Evolutionary conservation across 257 asterid species (phyloP).

Genomic region (Sherardia arvensis): DNA sequence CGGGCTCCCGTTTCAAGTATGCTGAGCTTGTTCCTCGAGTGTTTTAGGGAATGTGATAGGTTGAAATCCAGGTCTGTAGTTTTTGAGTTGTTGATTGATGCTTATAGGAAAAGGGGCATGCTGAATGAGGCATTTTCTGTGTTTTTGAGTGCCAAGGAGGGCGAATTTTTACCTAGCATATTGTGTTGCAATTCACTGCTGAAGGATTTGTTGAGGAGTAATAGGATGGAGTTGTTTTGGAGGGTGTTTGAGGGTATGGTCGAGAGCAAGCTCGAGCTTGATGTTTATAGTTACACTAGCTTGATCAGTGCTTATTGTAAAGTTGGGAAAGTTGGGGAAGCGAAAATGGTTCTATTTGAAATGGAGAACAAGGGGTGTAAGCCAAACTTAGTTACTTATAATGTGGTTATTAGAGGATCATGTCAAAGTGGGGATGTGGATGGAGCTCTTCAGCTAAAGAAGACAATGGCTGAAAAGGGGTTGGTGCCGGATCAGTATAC

Average conservation of each 20-base stretch:
- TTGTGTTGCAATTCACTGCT: slow-evolving; percentile 77
- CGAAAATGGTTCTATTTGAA: slow-evolving; percentile 42
- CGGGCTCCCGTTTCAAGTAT: slow-evolving; percentile 32
- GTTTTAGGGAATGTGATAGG: slow-evolving; percentile 26
- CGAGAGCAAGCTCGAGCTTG: slow-evolving; percentile 34
- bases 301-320: slow-evolving; percentile 69
- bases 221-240: slow-evolving; percentile 64
- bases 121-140: slow-evolving; percentile 58
- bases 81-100: slow-evolving; percentile 76
- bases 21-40: slow-evolving; percentile 38
- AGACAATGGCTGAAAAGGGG: slow-evolving; percentile 47
- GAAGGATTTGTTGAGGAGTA: slow-evolving; percentile 56
- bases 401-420: slow-evolving; percentile 56
- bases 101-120: slow-evolving; percentile 58
- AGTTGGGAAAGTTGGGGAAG: slow-evolving; percentile 49
- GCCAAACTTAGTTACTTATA: slow-evolving; percentile 57
- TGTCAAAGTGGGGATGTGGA: slow-evolving; percentile 47
- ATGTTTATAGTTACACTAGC: slow-evolving; percentile 54
- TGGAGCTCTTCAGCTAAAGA: slow-evolving; percentile 58
- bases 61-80: slow-evolving; percentile 37
- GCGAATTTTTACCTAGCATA: slow-evolving; percentile 43
- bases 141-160: slow-evolving; percentile 39
- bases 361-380: slow-evolving; percentile 55
- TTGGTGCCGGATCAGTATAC: slow-evolving; percentile 67
- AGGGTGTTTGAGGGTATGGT: slow-evolving; percentile 49